Evolutionary conservation across 2,329 filamentous ascomycete genomes (phyloP).

Genomic region (Bipolaris cookei): DNA sequence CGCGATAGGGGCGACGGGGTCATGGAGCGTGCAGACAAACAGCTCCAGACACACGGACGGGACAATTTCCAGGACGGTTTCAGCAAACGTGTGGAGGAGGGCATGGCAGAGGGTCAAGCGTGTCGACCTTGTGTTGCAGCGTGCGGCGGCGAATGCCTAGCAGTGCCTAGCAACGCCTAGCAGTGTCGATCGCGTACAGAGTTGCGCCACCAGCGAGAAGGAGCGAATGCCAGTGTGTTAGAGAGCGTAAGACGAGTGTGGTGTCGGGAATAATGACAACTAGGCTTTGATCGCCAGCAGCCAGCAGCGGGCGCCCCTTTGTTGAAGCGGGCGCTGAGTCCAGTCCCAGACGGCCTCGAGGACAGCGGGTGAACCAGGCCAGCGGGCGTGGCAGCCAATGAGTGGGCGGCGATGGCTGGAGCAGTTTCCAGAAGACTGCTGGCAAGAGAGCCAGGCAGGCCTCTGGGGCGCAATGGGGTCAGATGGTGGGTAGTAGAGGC

Average conservation of each 20-base stretch:
- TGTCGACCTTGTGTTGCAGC: neutral
- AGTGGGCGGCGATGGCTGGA: neutral
- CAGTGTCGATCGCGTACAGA: constrained; percentile 4
- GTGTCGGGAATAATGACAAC: constrained; percentile 3
- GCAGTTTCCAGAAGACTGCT: constrained; percentile 8
- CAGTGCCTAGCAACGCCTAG: neutral
- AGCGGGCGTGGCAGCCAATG: neutral
- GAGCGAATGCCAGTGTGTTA: neutral
- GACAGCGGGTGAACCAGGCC: no score
- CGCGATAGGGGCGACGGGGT: neutral
- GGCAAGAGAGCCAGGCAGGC: neutral
- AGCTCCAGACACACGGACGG: constrained; percentile 5
- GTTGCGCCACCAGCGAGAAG: constrained; percentile 12
- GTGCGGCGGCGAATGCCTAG: constrained; percentile 4
- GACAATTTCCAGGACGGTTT: neutral
- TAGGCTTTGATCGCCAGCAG: neutral
- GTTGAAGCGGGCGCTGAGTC: no score
- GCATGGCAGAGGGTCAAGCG: constrained; percentile 2
- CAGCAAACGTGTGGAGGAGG: constrained; percentile 2
- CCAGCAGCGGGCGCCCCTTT: neutral
- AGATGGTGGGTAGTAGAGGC: neutral
- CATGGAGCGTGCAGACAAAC: neutral
- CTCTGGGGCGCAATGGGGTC: neutral
- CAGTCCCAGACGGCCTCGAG: no score
- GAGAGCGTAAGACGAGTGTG: neutral